Evolutionary conservation across 2,329 filamentous ascomycete species (phyloP).

Genomic region (Cryphonectria carpinicola): DNA sequence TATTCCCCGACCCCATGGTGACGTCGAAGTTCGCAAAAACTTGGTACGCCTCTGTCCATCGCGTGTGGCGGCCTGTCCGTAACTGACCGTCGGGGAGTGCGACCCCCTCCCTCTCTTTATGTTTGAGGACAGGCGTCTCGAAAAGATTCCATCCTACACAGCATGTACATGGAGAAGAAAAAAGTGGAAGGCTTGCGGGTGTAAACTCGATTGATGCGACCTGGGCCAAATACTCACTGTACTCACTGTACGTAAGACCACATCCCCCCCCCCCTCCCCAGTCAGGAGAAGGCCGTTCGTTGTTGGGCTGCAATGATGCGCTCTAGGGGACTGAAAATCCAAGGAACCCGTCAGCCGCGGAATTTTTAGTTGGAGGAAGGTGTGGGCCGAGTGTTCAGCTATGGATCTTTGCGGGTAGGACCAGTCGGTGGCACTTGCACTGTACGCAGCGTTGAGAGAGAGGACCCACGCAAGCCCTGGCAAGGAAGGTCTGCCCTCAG

Average conservation of each 20-base stretch:
- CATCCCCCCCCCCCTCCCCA: background rate
- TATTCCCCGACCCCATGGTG: slow-evolving; percentile 1
- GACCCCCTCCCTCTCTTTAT: background rate
- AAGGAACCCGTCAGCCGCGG: slow-evolving; percentile 4
- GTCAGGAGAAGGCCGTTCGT: background rate
- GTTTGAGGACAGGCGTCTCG: background rate
- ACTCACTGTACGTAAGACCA: background rate
- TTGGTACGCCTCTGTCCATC: background rate
- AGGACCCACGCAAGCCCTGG: background rate
- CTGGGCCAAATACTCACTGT: background rate
- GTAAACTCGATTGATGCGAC: background rate
- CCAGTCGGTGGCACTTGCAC: background rate
- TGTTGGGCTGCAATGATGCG: background rate
- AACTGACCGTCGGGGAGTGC: background rate
- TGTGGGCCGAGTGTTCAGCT: background rate
- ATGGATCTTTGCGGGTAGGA: background rate
- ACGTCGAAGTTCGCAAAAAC: background rate
- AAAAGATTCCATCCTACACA: background rate
- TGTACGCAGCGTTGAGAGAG: background rate
- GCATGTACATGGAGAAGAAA: background rate
- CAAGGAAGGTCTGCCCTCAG: slow-evolving; percentile 2
- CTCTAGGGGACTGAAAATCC: background rate
- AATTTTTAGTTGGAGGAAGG: background rate
- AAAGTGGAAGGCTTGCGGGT: background rate
- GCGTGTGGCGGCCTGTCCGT: background rate